Evolutionary conservation across 768 basidiomycete genomes (phyloP), one percentile per base, ranked within the genome.

Genomic region (Omphalotus guepiniiformis): DNA sequence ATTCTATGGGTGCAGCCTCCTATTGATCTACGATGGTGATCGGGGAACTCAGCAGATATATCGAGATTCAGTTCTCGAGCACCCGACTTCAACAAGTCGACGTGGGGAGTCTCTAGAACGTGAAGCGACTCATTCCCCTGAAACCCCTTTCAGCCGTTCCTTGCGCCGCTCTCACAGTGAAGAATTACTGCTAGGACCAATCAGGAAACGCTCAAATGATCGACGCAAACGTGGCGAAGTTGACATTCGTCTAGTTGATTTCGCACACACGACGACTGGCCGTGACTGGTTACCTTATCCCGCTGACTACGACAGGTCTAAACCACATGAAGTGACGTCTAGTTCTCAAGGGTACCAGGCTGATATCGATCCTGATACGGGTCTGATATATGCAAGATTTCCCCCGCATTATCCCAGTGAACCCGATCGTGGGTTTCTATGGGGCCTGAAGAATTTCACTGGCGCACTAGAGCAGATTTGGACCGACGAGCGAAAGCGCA

Each of bases 11-110:
- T 97, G 95, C 68, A 93, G 89, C 54, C 79, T 99, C 38, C 81
- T 99, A 43, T 79, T 98, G 61, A 95, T 98, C 61, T 99, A 99
- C 64, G 96, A 99, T 61, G 96, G 96, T 34, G 94, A 98, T 62
- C 75, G 72, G 36, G 91, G 93, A 55, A 78, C 82, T 1, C 96
- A 98, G 65, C 85, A 90, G 56, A 75, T 73, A 16, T 83, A 86
- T 61, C 74, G 80, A 15, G 63, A 75, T 9, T 78, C 75, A 32
- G 74, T 75, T 5, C 67, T 78, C 37, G 89, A 90, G 53, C 74
- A 83, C 39, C 79, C 75, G 12, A 76, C 84, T 2, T 80, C 84
- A 16, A 78, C 79, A 49, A 81, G 76, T 64, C 85, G 84, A 65
- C 83, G 87, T 41, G 82, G 87, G 42, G 85, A 89, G 64, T 88